Evolutionary conservation across 768 basidiomycete genomes (phyloP), one percentile per base, ranked within the genome.

Genomic region (Lactarius psammicola): DNA sequence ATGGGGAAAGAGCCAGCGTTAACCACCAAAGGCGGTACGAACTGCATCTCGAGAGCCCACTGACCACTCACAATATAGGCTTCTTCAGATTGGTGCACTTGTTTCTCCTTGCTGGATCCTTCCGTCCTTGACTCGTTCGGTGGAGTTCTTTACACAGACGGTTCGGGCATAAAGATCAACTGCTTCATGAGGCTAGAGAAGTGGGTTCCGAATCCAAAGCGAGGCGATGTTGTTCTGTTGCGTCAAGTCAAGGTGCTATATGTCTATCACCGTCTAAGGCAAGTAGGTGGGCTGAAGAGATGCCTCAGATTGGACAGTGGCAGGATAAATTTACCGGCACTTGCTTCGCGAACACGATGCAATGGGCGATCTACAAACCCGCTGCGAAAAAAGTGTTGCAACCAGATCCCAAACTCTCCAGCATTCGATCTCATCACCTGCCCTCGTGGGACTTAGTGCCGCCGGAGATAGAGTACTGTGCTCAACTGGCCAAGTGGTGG

Each of bases 141-240:
- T 30, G 64, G 67, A 46, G 60, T 74, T 31, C 57, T 71, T 6
- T 60, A 51, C 33, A 64, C 59, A 66, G 73, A 82, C 30, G 40
- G 36, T 17, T 60, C 28, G 46, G 66, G 71, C 30, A 70, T 75
- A 18, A 69, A 63, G 33, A 58, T 76, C 10, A 75, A 86, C 79
- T 84, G 81, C 60, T 90, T 90, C 70, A 79, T 81, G 68, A 76
- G 75, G 56, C 69, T 82, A 66, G 44, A 70, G 28, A 77, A 81
- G 60, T 85, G 81, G 81, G 73, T 89, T 3, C 87, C 88, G 1
- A 73, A 76, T 40, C 77, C 81, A 18, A 74, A 74, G 4, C 61
- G 67, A n/a, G 83, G 83, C 0, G 82, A 87, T 63, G 71, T 88
- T 26, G 68, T 88, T 9, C 77, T 88, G 59, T 71, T 87, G 30